phyloP scores from a whole-genome alignment of 805 yeast species.

The Diddensiella santjacobensis region DNA sequence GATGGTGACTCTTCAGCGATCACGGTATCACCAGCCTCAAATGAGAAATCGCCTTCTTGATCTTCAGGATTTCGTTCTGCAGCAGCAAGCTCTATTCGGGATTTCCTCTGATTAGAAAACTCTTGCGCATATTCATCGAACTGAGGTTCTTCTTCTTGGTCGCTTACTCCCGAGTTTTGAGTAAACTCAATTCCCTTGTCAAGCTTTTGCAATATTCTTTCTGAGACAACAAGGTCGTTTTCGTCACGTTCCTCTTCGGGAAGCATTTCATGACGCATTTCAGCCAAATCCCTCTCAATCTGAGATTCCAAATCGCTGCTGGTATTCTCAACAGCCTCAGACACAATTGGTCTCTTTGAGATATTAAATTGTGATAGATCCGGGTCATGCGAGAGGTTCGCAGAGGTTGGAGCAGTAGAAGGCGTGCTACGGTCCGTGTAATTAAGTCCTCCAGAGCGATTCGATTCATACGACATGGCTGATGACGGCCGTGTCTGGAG shows the following conservation, averaged over 20 bases:
- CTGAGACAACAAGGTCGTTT: neutral
- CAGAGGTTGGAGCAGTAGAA: slow-evolving; percentile 1
- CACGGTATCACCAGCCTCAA: neutral
- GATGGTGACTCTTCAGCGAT: neutral
- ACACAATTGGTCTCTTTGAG: neutral
- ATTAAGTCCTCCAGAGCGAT: neutral
- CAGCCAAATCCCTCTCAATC: neutral
- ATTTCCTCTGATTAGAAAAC: neutral
- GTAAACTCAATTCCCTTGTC: slow-evolving; percentile 2
- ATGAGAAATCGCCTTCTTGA: slow-evolving; percentile 4
- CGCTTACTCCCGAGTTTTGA: neutral
- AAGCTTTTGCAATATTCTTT: neutral
- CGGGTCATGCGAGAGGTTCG: neutral
- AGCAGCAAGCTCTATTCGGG: slow-evolving; percentile 1
- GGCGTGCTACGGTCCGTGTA: neutral
- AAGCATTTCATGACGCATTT: neutral
- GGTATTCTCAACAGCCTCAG: neutral
- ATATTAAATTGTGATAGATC: neutral
- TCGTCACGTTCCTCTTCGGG: neutral
- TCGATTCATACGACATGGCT: neutral
- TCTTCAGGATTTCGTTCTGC: neutral
- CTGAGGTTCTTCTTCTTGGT: neutral
- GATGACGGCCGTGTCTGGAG: neutral
- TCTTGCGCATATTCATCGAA: neutral
- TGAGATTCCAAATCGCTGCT: neutral